Evolutionary conservation across 2,329 filamentous ascomycete genomes (phyloP).

Genomic region (Colletotrichum sidae): DNA sequence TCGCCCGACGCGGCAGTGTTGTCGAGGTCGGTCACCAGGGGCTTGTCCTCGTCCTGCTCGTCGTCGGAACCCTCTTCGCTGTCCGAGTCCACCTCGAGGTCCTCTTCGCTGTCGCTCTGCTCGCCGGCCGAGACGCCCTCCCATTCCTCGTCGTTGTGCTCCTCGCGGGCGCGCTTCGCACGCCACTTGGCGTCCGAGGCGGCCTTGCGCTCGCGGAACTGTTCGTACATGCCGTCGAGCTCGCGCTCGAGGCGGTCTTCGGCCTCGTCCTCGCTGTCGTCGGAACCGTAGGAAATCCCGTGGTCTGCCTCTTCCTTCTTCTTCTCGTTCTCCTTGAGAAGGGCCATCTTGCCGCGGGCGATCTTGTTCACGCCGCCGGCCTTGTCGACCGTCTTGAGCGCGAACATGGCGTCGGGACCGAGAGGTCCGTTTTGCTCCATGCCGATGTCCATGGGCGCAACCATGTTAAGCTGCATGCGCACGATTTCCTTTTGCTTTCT

Average conservation of each 20-base stretch:
- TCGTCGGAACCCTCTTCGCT: conserved; percentile 50
- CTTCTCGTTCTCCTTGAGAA: conserved; percentile 67
- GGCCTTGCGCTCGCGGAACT: conserved; percentile 84
- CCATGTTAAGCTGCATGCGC: conserved; percentile 98
- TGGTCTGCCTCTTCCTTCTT: conserved; percentile 72
- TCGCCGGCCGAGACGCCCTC: conserved; percentile 83
- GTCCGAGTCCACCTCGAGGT: conserved; percentile 66
- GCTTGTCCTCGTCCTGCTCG: conserved; percentile 45
- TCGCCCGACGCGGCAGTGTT: conserved; percentile 61
- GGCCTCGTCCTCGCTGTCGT: conserved; percentile 73
- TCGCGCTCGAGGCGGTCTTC: conserved; percentile 86
- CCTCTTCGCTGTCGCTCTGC: conserved; percentile 70
- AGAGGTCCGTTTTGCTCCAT: conserved; percentile 85
- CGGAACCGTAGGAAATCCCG: conserved; percentile 59
- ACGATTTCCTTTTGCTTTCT: conserved; percentile 93
- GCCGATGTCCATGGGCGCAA: conserved; percentile 93
- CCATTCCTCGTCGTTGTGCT: conserved; percentile 89
- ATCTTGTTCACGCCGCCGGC: conserved; percentile 76
- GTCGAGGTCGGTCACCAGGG: conserved; percentile 53
- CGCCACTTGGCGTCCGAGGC: conserved; percentile 87
- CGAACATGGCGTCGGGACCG: conserved; percentile 88
- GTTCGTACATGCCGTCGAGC: conserved; percentile 87
- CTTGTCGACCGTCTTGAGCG: conserved; percentile 84
- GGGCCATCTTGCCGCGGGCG: conserved; percentile 82
- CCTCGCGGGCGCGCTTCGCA: conserved; percentile 87